Evolutionary conservation across 2,329 filamentous ascomycete genomes (phyloP), one percentile per base, ranked within the genome.

Genomic region (Neofusicoccum sp.): DNA sequence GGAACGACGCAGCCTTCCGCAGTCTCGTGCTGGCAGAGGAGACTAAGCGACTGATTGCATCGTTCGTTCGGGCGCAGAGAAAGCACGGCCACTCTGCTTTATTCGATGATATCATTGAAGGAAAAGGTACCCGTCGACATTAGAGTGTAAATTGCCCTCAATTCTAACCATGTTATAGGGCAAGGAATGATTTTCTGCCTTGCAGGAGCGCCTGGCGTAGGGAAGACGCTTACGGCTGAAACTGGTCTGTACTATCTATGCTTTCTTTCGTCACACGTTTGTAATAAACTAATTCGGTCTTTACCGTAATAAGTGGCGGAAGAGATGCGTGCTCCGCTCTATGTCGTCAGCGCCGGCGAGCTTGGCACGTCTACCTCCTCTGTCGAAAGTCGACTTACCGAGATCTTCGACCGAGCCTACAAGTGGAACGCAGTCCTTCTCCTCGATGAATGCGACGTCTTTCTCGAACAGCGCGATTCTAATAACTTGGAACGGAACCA

Each of bases 91-190:
- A 61, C 9, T 62, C 60, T 24, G 62, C 63, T 3, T 12, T 60
- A 4, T 63, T 72, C 36, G 69, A 71, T 38, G 71, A 74, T 62
- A 64, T 74, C 4, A 67, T 73, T 33, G 63, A 70, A 61, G 71
- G 71, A 2, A 72, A 73, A 62, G 71, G 72, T 60, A 63, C 12
- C 6, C 3, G 7, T 31, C 12, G 6, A 14, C 3, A 2, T 6
- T 4, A 30, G 11, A 26, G n/a, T 34, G 11, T 14, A 9, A 8
- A 40, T 24, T 14, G 5, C 12, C n/a, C 9, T 26, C 3, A 2
- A 16, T 12, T 6, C 38, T 61, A 44, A 59, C 20, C 7, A 7
- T 7, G 11, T 34, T 2, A 31, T 9, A 67, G 66, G 66, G 14
- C 63, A 64, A 58, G 65, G 65, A 16, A 67, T 68, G 28, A 62